Conservation (phyloP, 495 filamentous ascomycete species). For the Aspergillus hancockii region DNA sequence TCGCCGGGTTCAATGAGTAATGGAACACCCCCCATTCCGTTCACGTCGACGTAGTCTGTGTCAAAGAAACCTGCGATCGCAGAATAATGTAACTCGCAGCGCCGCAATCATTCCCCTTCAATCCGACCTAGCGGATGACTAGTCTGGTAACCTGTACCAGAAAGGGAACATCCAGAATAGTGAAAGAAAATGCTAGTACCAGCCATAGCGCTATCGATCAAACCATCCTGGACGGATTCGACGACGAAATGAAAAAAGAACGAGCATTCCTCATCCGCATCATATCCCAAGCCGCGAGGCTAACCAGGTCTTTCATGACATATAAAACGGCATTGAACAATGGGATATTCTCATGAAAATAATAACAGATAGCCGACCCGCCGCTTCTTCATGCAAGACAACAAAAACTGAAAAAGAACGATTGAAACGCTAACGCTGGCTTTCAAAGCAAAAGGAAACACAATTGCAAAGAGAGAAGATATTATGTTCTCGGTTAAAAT, state of each 20-base stretch:
- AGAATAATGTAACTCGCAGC: constrained; percentile 19
- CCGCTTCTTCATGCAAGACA: constrained; percentile 53
- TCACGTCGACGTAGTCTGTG: constrained; percentile 11
- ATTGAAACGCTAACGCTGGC: constrained; percentile 34
- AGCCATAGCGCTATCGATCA: constrained; percentile 2
- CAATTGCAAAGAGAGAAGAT: constrained; percentile 24
- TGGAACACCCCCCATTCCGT: constrained; percentile 12
- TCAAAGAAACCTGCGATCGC: constrained; percentile 24
- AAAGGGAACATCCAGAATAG: constrained; percentile 10
- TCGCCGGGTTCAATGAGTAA: constrained; percentile 10
- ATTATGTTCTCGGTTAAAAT: constrained; percentile 37
- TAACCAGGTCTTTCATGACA: constrained; percentile 57
- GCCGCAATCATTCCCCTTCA: constrained; percentile 14
- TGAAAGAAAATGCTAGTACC: not conserved
- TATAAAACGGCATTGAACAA: constrained; percentile 40
- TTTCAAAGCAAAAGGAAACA: constrained; percentile 27
- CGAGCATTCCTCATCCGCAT: constrained; percentile 54
- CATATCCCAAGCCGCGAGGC: constrained; percentile 62
- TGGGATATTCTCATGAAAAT: constrained; percentile 30
- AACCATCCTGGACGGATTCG: constrained; percentile 19
- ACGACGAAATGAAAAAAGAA: constrained; percentile 42
- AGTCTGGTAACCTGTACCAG: constrained; percentile 28
- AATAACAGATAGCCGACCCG: constrained; percentile 54
- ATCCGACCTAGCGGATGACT: constrained; percentile 20
- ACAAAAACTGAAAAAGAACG: constrained; percentile 25